A percentile compares a stretch with the other conserved stretches of the same genome.
These are phyloP conservation scores for Pythium scleroteichum DNA, from an alignment of 352 stramenopile species.

Conservation along the genomic window DNA sequence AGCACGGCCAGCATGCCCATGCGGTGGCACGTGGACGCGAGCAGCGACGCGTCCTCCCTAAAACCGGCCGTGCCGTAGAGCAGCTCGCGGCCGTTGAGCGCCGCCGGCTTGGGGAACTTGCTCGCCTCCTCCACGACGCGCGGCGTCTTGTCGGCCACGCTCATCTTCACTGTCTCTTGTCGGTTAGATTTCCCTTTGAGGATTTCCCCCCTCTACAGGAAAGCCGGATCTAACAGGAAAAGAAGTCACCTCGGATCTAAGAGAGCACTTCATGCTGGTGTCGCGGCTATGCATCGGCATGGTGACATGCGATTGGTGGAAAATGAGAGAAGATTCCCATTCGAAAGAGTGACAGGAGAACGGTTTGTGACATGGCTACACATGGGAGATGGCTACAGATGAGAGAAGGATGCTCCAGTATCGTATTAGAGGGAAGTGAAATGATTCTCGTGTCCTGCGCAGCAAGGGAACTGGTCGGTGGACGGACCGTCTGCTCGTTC, in stretches of 20 bases:
- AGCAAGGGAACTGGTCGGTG: too few species aligned
- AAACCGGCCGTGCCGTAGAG: constrained; percentile 96
- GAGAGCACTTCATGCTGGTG: background rate
- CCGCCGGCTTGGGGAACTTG: constrained; percentile 66
- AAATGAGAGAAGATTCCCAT: background rate
- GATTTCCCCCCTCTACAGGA: background rate
- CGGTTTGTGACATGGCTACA: constrained; percentile 1
- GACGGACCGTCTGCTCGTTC: too few species aligned
- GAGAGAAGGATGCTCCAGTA: too few species aligned
- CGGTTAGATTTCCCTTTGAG: background rate
- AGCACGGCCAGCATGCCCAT: constrained; percentile 89
- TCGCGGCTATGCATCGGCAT: constrained; percentile 12
- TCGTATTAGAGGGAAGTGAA: too few species aligned
- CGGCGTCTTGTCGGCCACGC: constrained; percentile 76
- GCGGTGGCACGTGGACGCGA: constrained; percentile 91
- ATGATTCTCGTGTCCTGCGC: too few species aligned
- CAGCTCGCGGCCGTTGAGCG: constrained; percentile 46
- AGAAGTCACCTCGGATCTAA: too few species aligned
- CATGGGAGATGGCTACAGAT: too few species aligned
- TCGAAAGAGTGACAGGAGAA: background rate
- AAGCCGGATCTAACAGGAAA: background rate
- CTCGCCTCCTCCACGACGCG: constrained; percentile 74
- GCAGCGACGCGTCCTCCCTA: constrained; percentile 87
- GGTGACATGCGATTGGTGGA: background rate
- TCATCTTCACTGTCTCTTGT: constrained; percentile 40